phyloP scores from a whole-genome alignment of 352 stramenopile genomes.

The Globisporangium irregulare region DNA sequence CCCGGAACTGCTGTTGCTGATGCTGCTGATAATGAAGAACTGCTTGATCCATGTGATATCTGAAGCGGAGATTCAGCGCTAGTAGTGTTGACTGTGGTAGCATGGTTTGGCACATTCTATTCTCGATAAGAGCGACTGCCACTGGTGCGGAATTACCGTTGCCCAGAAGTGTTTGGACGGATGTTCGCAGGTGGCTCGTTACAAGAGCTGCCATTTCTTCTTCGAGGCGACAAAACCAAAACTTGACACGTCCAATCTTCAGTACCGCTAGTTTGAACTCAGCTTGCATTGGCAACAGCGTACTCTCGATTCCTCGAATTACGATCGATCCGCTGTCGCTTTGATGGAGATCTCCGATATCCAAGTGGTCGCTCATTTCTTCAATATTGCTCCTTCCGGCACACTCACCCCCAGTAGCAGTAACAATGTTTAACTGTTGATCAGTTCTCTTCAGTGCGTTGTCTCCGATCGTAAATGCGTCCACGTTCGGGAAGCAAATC shows the following conservation, averaged over 20 bases:
- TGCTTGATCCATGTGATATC: constrained; percentile 12
- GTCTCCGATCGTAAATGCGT: constrained; percentile 27
- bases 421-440: not conserved
- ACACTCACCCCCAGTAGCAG: not conserved
- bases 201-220: constrained; percentile 58
- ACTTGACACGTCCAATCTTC: constrained; percentile 64
- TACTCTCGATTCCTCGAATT: constrained; percentile 11
- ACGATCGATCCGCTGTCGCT: not conserved
- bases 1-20: not conserved
- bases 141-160: constrained; percentile 1
- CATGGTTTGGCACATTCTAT: constrained; percentile 10
- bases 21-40: constrained; percentile 4
- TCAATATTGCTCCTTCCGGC: not conserved
- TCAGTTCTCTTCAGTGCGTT: not conserved
- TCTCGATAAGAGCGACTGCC: not conserved
- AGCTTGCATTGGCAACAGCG: not conserved
- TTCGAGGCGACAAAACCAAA: constrained; percentile 61
- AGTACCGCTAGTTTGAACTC: constrained; percentile 38
- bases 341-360: not conserved
- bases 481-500: constrained; percentile 39
- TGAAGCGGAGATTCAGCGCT: constrained; percentile 13
- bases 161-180: constrained; percentile 23
- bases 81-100: constrained; percentile 14
- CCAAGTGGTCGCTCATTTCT: not conserved
- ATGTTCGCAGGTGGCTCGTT: constrained; percentile 28